Base-by-base conservation (phyloP, 2,329 filamentous ascomycete species). In the Scleromitrula shiraiana region DNA sequence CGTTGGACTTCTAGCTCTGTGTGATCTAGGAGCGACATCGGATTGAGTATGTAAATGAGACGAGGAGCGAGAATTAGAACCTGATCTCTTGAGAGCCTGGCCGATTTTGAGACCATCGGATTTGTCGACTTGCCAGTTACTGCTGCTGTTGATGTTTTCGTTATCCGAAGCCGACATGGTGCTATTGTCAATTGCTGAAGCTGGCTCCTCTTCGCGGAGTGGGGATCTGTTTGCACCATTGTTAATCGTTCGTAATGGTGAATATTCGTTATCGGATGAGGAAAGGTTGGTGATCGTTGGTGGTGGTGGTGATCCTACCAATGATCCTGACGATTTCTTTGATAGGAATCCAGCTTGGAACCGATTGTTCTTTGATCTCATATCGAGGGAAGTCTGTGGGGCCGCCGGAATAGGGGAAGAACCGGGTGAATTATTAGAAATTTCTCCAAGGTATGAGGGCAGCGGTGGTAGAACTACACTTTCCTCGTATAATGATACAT, bases 341-440 rank as follows among this genome's bases (percentile, higher is more conserved):
- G 86, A 81, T 20, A 97, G 70, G 65, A 95, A 95, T 5, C 91
- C 91, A 2, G 89, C 77, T 59, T 95, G 87, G 69, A 97, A 97
- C 36, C 91, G 79, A 67, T 78, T 85, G 42, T 78, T 78, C 58
- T 86, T 86, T 22, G 74, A 74, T 51, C 76, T 77, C 29, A 80
- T 64, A 35, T 83, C 76, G 29, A 83, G 68, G 2, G 79, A 81
- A 1, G 78, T 68, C 44, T 77, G 70, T 26, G 74, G 79, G 63
- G 63, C 77, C 59, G 66, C 73, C 53, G 67, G 82, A 60, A 75
- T 71, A 36, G 73, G 80, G 26, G 80, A 80, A 26, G 62, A 65
- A 32, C 56, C 60, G 1, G 65, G 58, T 7, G 75, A 77, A 47
- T 75, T 58, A 33, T 57, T 59, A 4, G 56, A 54, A 20, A 52